Evolutionary conservation across 352 stramenopile genomes (phyloP).

Genomic region (Thalassiosira pacifica): DNA sequence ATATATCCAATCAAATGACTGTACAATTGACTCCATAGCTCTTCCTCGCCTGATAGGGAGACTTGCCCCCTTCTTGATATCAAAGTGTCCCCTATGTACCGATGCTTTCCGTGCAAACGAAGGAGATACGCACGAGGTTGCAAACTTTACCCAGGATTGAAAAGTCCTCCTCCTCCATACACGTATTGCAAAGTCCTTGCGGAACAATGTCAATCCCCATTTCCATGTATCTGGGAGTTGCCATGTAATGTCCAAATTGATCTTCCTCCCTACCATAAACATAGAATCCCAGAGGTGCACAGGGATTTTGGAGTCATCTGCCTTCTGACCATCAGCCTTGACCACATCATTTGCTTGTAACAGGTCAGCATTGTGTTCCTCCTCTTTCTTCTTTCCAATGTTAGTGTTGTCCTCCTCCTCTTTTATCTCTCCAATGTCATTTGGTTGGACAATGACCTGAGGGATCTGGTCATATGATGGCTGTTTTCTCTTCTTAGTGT

Average conservation of each 20-base stretch:
- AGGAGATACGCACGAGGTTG: too few species aligned
- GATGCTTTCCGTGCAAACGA: not conserved
- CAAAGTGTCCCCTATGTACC: too few species aligned
- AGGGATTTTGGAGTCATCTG: constrained; percentile 14
- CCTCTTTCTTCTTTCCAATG: not conserved
- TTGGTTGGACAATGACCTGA: too few species aligned
- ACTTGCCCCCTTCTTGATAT: not conserved
- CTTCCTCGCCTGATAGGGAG: not conserved
- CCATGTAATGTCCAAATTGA: not conserved
- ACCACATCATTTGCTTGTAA: constrained; percentile 2
- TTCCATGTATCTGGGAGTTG: not conserved
- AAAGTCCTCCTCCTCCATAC: too few species aligned
- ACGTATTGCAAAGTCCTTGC: too few species aligned
- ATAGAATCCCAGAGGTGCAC: not conserved
- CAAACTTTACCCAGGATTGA: too few species aligned
- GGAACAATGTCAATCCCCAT: too few species aligned
- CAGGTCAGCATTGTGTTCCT: not conserved
- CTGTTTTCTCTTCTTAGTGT: too few species aligned
- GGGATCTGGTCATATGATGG: too few species aligned
- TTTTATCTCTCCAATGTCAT: not conserved
- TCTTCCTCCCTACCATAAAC: not conserved
- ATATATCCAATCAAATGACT: not conserved
- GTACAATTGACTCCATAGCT: not conserved
- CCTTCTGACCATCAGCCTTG: constrained; percentile 23
- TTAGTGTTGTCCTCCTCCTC: not conserved